A percentile compares a stretch with the other conserved stretches of the same genome.
Evolutionary conservation across 2,329 filamentous ascomycete species (phyloP).

Genomic region (Fusarium lyarnte): DNA sequence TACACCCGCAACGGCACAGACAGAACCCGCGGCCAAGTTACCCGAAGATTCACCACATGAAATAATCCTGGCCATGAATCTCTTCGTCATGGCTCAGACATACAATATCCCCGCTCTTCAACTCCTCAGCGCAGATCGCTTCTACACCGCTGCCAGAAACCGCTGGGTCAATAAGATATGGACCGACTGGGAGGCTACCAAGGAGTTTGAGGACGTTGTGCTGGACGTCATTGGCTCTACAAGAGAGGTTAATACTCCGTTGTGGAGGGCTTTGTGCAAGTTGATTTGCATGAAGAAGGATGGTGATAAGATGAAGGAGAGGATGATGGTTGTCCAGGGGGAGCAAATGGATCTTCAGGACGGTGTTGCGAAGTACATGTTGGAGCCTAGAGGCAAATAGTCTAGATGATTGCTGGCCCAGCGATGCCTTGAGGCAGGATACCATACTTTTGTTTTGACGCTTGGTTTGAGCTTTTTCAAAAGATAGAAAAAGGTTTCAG

Average conservation of each 20-base stretch:
- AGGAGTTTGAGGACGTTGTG: constrained; percentile 18
- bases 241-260: not conserved
- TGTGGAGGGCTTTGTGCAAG: constrained; percentile 26
- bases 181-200: constrained; percentile 4
- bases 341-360: constrained; percentile 8
- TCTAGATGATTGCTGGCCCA: not conserved
- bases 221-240: constrained; percentile 15
- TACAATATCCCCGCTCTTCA: constrained; percentile 48
- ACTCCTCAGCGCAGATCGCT: constrained; percentile 45
- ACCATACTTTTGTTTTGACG: not conserved
- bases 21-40: not conserved
- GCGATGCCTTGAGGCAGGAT: not conserved
- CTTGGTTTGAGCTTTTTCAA: not conserved
- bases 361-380: constrained; percentile 10
- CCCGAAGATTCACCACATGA: not conserved
- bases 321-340: constrained; percentile 13
- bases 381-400: rapidly evolving
- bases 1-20: not conserved
- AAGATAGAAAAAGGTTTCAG: not conserved
- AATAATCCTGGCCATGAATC: constrained; percentile 32
- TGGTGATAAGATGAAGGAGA: not conserved
- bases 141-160: constrained; percentile 37
- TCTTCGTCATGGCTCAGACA: constrained; percentile 51
- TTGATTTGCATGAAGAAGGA: constrained; percentile 16
- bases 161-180: not conserved